These are phyloP conservation scores for Schizosaccharomyces osmophilus DNA, from an alignment of 805 yeast genomes.

Conservation along the genomic window DNA sequence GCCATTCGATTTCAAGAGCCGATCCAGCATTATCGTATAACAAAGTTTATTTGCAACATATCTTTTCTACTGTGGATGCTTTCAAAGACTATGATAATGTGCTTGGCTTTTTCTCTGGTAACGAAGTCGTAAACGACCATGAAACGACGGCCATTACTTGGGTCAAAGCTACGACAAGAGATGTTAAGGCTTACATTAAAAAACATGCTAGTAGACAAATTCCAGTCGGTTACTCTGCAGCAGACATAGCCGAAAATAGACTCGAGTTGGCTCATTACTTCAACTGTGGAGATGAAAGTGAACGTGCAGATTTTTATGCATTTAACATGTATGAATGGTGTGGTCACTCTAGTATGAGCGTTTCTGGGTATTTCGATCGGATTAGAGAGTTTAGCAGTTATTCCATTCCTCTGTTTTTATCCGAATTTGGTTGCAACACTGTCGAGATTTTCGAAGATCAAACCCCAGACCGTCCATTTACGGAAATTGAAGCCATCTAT, in stretches of 20 bases:
- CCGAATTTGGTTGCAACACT: slow-evolving; percentile 27
- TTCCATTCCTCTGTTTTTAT: slow-evolving; percentile 58
- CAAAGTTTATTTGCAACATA: slow-evolving; percentile 41
- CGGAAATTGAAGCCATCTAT: slow-evolving; percentile 50
- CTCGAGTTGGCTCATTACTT: slow-evolving; percentile 54
- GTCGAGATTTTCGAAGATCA: neutral
- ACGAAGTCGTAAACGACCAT: slow-evolving; percentile 65
- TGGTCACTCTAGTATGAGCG: slow-evolving; percentile 59
- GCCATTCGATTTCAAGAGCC: slow-evolving; percentile 64
- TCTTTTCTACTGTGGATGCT: slow-evolving; percentile 55
- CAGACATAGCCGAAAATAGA: slow-evolving; percentile 66
- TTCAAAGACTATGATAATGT: slow-evolving; percentile 73
- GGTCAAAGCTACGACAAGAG: slow-evolving; percentile 55
- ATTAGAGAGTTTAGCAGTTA: slow-evolving; percentile 45
- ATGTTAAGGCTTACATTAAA: slow-evolving; percentile 38
- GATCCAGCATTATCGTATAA: slow-evolving; percentile 86
- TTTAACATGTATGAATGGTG: slow-evolving; percentile 67
- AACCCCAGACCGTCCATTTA: slow-evolving; percentile 52
- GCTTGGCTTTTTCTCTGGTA: slow-evolving; percentile 75
- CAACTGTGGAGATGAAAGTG: slow-evolving; percentile 42
- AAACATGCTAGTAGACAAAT: slow-evolving; percentile 35
- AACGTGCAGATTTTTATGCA: slow-evolving; percentile 45
- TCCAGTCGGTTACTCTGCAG: slow-evolving; percentile 92
- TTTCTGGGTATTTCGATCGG: slow-evolving; percentile 53
- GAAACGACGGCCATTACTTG: slow-evolving; percentile 40